Evolutionary conservation across 257 asterid genomes (phyloP).

Genomic region (Capsicum pubescens): DNA sequence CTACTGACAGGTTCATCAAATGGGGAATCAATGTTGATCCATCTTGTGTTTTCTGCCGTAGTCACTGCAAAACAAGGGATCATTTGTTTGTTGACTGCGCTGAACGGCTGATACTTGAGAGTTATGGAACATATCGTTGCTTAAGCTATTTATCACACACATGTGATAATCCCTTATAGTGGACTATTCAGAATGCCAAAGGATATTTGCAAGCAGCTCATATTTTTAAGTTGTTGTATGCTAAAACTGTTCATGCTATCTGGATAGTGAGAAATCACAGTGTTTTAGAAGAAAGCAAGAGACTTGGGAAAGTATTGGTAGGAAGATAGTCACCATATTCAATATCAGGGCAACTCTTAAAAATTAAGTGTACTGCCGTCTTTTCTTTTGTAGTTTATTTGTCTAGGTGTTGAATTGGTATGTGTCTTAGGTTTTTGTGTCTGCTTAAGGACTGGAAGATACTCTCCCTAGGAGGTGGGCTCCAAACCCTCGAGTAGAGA

Average conservation of each 20-base stretch:
- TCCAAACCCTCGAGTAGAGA: neutral
- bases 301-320: neutral
- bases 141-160: neutral
- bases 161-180: neutral
- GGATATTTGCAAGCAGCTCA: neutral
- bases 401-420: neutral
- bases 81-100: neutral
- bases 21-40: neutral
- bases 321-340: neutral
- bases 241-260: neutral
- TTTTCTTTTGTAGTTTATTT: neutral
- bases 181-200: neutral
- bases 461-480: neutral
- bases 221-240: neutral
- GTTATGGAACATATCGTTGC: neutral
- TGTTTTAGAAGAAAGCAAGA: conserved; percentile 7
- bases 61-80: neutral
- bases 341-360: neutral
- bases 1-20: neutral
- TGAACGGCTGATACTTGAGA: neutral
- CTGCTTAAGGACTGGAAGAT: neutral
- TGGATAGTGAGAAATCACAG: neutral
- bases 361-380: neutral
- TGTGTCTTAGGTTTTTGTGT: neutral
- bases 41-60: neutral